phyloP scores from a whole-genome alignment of 495 filamentous ascomycete genomes.

The Penicillium macrosclerotiorum region DNA sequence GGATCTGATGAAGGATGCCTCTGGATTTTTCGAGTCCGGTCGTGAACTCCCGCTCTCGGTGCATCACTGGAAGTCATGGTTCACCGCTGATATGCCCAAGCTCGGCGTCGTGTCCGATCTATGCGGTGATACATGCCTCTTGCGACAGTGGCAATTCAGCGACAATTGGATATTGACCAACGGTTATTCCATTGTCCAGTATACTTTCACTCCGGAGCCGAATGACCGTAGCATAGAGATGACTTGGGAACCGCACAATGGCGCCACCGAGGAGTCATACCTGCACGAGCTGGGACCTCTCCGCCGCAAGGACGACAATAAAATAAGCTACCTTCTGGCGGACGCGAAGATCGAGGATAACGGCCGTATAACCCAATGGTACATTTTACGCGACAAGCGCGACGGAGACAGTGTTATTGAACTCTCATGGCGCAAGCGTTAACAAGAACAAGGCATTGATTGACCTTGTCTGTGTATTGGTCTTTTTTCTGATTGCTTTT shows the following conservation, averaged over 20 bases:
- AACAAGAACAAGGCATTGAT: neutral
- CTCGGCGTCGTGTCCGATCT: conserved; percentile 47
- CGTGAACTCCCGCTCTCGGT: conserved; percentile 49
- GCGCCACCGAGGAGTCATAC: conserved; percentile 37
- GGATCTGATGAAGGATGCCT: conserved; percentile 49
- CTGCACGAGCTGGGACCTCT: conserved; percentile 44
- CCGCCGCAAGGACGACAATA: conserved; percentile 37
- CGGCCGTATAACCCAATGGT: conserved; percentile 38
- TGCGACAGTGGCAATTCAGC: conserved; percentile 56
- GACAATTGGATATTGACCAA: conserved; percentile 58
- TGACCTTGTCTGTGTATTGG: neutral
- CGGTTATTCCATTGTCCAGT: conserved; percentile 53
- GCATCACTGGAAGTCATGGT: conserved; percentile 60
- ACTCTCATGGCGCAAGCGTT: conserved; percentile 41
- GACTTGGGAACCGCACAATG: conserved; percentile 46
- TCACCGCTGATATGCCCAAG: conserved; percentile 51
- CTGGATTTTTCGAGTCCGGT: conserved; percentile 56
- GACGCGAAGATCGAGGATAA: conserved; percentile 33
- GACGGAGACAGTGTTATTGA: conserved; percentile 39
- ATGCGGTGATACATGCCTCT: conserved; percentile 55
- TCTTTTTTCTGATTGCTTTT: neutral
- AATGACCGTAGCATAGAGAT: conserved; percentile 41
- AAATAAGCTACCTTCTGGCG: conserved; percentile 33
- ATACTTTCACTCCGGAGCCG: conserved; percentile 36
- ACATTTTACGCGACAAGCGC: conserved; percentile 34